A percentile compares a stretch with the other conserved stretches of the same genome.
phyloP scores from a whole-genome alignment of 805 yeast genomes.

The Schwanniomyces vanrijiae region DNA sequence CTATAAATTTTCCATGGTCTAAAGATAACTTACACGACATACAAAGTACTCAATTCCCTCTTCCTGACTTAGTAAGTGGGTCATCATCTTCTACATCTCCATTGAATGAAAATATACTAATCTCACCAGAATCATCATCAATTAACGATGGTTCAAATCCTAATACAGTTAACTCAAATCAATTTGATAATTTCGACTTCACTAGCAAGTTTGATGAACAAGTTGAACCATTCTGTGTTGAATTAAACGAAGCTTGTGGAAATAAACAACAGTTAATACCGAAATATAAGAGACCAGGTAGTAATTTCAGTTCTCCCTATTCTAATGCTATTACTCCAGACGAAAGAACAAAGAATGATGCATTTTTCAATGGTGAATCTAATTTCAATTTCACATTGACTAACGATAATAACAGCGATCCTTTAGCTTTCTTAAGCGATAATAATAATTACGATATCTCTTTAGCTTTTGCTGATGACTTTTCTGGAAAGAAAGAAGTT shows the following conservation, averaged over 20 bases:
- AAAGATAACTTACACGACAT: conserved; percentile 14
- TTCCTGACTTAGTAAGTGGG: conserved; percentile 39
- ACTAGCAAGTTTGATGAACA: conserved; percentile 57
- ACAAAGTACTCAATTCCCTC: conserved; percentile 4
- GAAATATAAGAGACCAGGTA: conserved; percentile 21
- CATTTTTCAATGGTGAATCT: conserved; percentile 13
- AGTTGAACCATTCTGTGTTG: conserved; percentile 71
- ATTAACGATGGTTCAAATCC: conserved; percentile 11
- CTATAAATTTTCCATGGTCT: conserved; percentile 59
- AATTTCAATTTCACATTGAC: conserved; percentile 12
- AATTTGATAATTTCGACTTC: conserved; percentile 15
- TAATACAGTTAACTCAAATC: conserved; percentile 10
- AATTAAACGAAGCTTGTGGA: conserved; percentile 82
- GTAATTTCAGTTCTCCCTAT: conserved; percentile 18
- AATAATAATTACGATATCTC: conserved; percentile 51
- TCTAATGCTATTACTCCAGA: conserved; percentile 19
- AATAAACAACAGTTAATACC: conserved; percentile 70
- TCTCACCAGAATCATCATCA: conserved; percentile 30
- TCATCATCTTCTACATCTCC: conserved; percentile 40
- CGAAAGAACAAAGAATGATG: conserved; percentile 13
- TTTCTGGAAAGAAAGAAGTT: conserved; percentile 13
- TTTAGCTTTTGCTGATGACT: conserved; percentile 44
- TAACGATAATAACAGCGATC: conserved; percentile 28
- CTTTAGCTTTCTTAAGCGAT: conserved; percentile 48
- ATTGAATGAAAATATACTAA: conserved; percentile 33